phyloP scores from a whole-genome alignment of 2,329 filamentous ascomycete genomes.

The Didymosphaeria variabile region DNA sequence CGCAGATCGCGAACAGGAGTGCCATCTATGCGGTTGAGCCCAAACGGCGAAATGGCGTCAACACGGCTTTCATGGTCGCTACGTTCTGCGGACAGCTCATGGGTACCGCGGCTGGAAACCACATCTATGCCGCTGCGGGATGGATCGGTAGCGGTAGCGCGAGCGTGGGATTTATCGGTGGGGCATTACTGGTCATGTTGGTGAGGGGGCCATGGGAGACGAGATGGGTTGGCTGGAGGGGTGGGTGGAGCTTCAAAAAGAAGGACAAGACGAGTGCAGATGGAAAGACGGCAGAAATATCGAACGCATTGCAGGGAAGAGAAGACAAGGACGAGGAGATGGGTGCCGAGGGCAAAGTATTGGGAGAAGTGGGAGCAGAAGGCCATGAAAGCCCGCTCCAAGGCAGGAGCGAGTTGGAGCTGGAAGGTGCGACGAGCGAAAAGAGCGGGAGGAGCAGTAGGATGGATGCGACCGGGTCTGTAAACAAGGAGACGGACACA shows the following conservation, averaged over 20 bases:
- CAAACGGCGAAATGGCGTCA: conserved; percentile 76
- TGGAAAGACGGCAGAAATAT: conserved; percentile 45
- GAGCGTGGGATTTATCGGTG: conserved; percentile 63
- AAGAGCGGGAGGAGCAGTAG: conserved; percentile 23
- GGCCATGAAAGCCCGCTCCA: conserved; percentile 30
- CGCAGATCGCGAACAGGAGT: conserved; percentile 76
- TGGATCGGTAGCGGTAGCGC: conserved; percentile 67
- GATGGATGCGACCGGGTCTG: conserved; percentile 24
- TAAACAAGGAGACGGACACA: conserved; percentile 16
- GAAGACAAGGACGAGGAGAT: conserved; percentile 32
- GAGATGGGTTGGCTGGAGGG: conserved; percentile 68
- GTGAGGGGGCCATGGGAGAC: conserved; percentile 65
- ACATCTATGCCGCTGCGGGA: conserved; percentile 64
- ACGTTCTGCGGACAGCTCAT: conserved; percentile 79
- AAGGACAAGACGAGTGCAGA: conserved; percentile 52
- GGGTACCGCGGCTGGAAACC: conserved; percentile 65
- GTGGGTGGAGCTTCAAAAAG: conserved; percentile 63
- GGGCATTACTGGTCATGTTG: conserved; percentile 58
- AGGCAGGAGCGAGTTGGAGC: conserved; percentile 15
- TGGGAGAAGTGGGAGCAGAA: conserved; percentile 42
- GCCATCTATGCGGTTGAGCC: conserved; percentile 77
- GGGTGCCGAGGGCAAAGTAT: conserved; percentile 29
- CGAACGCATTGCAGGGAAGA: conserved; percentile 18
- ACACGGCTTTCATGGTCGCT: conserved; percentile 82
- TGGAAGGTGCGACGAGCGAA: conserved; percentile 18